Base-by-base conservation (phyloP, 495 filamentous ascomycete genomes). In the Penicillium tannophilum region DNA sequence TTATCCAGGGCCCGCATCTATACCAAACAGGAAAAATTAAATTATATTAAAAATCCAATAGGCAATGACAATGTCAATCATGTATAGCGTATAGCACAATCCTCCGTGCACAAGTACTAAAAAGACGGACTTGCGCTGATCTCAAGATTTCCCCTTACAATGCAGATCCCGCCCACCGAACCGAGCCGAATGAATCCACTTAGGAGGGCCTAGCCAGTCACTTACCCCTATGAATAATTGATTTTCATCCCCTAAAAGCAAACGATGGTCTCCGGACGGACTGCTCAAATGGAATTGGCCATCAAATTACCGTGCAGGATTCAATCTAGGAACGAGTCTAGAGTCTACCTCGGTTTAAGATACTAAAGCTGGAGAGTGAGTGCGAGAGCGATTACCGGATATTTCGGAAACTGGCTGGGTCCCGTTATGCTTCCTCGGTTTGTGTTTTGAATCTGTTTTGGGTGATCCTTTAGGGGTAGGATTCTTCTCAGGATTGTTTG, bases 141-240 rank as follows among this genome's bases (percentile, higher is more conserved):
- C 44, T 16, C 26, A 17, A 41, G 12, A 41, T n/a, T n/a, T 31
- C 46, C 46, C 6, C 46, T 14, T 31, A 49, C 20, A 49, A 31
- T 14, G 46, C 46, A 49, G 46, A 49, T 49, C 46, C 46, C 46
- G 46, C 46, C 26, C 46, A 49, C 46, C 12, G 6, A 33, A 49
- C 46, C 46, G 46, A 49, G 26, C 46, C 46, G 26, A 31, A 49
- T 19, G 23, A 17, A 49, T 14, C 16, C 46, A 31, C 46, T 49
- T 6, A 26, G 14, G 14, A n/a, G 6, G 12, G 26, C 26, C 26
- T 49, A 17, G 26, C 26, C 26, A 24, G 14, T 49, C 31, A n/a
- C 16, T 17, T 41, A 41, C 39, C 39, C 39, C 39, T 41, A n/a
- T n/a, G 39, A 41, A 41, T 4, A 41, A 41, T 41, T 41, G 16